Base-by-base conservation (phyloP, 1,284 basidiomycete genomes). In the Ceraceosorus bombacis region DNA sequence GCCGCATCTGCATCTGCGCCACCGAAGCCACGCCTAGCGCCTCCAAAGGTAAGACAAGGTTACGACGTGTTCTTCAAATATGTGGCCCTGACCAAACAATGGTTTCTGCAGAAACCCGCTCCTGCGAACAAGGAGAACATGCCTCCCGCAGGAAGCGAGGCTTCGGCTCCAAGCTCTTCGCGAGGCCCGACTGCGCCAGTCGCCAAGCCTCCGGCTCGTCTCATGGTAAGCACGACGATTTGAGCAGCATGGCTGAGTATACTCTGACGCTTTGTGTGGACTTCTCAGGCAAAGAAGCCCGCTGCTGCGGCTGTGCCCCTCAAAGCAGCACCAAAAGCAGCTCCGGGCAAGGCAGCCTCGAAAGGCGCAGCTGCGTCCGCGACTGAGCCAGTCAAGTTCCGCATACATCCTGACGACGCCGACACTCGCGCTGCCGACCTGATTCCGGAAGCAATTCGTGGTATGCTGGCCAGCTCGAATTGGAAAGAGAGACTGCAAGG, bases 401-500 rank as follows among this genome's bases (percentile, higher is more conserved):
- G 87, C 65, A 90, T 90, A 78, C 86, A 86, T 0, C 85, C 89
- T 0, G 95, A 99, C 79, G 92, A 96, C 71, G 94, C 94, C 3
- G 91, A 95, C 56, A 84, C 81, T 3, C 82, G 89, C 53, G 89
- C 89, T 10, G 81, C 83, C 3, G 87, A 88, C 13, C 74, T 85
- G 9, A 85, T 98, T 52, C 92, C 94, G 0, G 73, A 82, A 0
- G 82, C 84, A 41, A 85, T 90, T 46, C 82, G 87, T 51, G 83
- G 84, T 3, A 86, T 88, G 62, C 80, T 98, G 5, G 86, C 82
- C 13, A 92, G 96, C 77, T 80, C 85, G 2, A 90, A 90, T 67
- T 99, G 95, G 95, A 99, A 99, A 79, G 83, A 86, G 37, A 82
- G 95, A 56, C 80, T 99, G 53, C 88, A 88, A 54, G 90, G 88